Conservation (phyloP, 2,329 filamentous ascomycete species). For the Laburnicola sp. region DNA sequence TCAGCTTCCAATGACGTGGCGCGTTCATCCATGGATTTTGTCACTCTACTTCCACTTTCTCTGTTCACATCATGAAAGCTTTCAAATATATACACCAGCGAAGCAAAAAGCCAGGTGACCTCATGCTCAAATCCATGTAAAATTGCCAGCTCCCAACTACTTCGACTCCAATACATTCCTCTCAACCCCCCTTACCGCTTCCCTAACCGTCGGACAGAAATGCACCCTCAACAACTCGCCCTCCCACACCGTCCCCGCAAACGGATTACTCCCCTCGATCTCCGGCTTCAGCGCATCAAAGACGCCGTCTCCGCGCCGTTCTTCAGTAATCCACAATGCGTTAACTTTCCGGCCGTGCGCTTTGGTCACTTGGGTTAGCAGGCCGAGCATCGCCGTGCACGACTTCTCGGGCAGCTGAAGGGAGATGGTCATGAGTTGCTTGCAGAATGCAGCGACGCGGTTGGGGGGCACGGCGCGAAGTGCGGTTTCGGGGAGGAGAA, state of each 20-base stretch:
- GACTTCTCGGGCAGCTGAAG: conserved; percentile 92
- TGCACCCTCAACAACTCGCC: conserved; percentile 83
- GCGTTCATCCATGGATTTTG: no score
- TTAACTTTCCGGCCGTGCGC: conserved; percentile 80
- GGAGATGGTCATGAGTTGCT: conserved; percentile 80
- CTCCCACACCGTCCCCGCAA: conserved; percentile 90
- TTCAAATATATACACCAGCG: no score
- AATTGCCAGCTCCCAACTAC: no score
- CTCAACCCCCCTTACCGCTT: conserved; percentile 58
- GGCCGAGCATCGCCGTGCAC: conserved; percentile 73
- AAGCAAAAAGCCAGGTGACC: no score
- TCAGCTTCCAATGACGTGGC: no score
- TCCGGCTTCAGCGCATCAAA: conserved; percentile 72
- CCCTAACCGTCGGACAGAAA: conserved; percentile 83
- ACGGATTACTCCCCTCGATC: conserved; percentile 86
- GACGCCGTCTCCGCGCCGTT: conserved; percentile 85
- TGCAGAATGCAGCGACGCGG: conserved; percentile 87
- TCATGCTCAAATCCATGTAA: no score
- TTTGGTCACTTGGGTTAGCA: conserved; percentile 77
- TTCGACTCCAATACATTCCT: conserved; percentile 37
- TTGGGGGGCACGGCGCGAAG: conserved; percentile 76
- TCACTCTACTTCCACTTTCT: no score
- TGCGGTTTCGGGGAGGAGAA: conserved; percentile 75
- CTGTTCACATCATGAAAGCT: no score
- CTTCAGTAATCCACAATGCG: conserved; percentile 92